Percentiles rank a stretch among this genome's conserved stretches.
Conservation (phyloP, 2,329 filamentous ascomycete species). For the Pyrenophora tritici-repentis region DNA sequence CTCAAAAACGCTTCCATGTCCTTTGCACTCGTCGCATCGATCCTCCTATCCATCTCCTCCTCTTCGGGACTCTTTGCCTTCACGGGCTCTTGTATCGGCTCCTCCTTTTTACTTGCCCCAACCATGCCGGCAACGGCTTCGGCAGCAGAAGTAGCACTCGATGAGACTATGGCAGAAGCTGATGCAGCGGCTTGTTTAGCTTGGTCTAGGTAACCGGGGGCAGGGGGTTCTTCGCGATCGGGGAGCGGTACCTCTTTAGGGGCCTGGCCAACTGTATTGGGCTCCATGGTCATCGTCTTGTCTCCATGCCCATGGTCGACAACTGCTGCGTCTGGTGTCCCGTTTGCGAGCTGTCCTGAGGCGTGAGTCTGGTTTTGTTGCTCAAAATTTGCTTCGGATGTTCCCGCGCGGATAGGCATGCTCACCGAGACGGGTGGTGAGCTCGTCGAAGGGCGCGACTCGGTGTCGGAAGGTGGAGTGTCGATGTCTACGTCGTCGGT, state of each 20-base stretch:
- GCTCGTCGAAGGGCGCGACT: slow-evolving; percentile 19
- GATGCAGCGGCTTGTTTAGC: slow-evolving; percentile 48
- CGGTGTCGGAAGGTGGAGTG: slow-evolving; percentile 29
- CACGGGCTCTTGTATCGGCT: slow-evolving; percentile 18
- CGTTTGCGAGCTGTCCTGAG: slow-evolving; percentile 48
- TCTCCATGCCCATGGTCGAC: slow-evolving; percentile 52
- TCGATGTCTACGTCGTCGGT: slow-evolving; percentile 25
- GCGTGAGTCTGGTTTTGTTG: slow-evolving; percentile 53
- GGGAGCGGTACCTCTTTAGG: slow-evolving; percentile 53
- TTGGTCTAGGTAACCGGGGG: slow-evolving; percentile 50
- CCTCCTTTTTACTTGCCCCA: slow-evolving; percentile 30
- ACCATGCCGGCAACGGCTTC: slow-evolving; percentile 35
- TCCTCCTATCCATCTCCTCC: slow-evolving; percentile 34
- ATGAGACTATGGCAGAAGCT: slow-evolving; percentile 33
- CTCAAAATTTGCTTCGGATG: slow-evolving; percentile 48
- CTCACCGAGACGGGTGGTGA: slow-evolving; percentile 18
- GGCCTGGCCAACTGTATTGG: slow-evolving; percentile 55
- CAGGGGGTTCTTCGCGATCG: slow-evolving; percentile 38
- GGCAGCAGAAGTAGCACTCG: slow-evolving; percentile 41
- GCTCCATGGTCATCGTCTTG: slow-evolving; percentile 54
- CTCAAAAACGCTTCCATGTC: slow-evolving; percentile 43
- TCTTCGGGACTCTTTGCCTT: slow-evolving; percentile 37
- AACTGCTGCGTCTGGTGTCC: slow-evolving; percentile 49
- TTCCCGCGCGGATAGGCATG: slow-evolving; percentile 47
- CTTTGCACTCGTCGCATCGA: slow-evolving; percentile 36